Evolutionary conservation across 2,329 filamentous ascomycete species (phyloP).

Genomic region (Malbranchea zuffiana): DNA sequence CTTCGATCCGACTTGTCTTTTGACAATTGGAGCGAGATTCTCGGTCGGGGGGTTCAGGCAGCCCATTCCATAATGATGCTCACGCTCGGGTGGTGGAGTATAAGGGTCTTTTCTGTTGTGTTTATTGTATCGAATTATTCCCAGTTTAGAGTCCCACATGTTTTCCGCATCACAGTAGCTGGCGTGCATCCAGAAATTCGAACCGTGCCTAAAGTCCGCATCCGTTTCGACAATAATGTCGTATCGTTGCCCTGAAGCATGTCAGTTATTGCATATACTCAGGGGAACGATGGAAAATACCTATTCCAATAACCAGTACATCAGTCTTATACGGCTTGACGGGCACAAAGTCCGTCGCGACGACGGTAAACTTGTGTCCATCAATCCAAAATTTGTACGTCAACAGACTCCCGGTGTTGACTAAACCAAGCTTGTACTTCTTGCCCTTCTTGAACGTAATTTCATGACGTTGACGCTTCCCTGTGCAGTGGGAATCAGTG

Average conservation of each 20-base stretch:
- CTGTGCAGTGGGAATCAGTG: background rate
- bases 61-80: no score
- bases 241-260: slow-evolving; percentile 30
- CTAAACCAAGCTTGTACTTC: slow-evolving; percentile 24
- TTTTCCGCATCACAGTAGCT: slow-evolving; percentile 31
- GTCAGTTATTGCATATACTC: no score
- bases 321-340: slow-evolving; percentile 44
- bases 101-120: slow-evolving; percentile 12
- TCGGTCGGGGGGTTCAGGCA: no score
- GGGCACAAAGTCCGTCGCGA: slow-evolving; percentile 47
- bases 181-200: slow-evolving; percentile 35
- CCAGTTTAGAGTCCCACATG: slow-evolving; percentile 20
- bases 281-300: no score
- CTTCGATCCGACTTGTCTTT: no score
- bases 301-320: slow-evolving; percentile 28
- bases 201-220: slow-evolving; percentile 17
- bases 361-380: slow-evolving; percentile 47
- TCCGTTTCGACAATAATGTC: slow-evolving; percentile 26
- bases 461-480: background rate
- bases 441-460: slow-evolving; percentile 16
- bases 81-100: no score
- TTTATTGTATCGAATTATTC: slow-evolving; percentile 36
- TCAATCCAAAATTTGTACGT: slow-evolving; percentile 42
- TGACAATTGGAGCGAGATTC: no score
- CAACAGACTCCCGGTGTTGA: slow-evolving; percentile 37